Evolutionary conservation across 441 rosid species (phyloP), one percentile per base, ranked within the genome.

Genomic region (Erodium moschatum): DNA sequence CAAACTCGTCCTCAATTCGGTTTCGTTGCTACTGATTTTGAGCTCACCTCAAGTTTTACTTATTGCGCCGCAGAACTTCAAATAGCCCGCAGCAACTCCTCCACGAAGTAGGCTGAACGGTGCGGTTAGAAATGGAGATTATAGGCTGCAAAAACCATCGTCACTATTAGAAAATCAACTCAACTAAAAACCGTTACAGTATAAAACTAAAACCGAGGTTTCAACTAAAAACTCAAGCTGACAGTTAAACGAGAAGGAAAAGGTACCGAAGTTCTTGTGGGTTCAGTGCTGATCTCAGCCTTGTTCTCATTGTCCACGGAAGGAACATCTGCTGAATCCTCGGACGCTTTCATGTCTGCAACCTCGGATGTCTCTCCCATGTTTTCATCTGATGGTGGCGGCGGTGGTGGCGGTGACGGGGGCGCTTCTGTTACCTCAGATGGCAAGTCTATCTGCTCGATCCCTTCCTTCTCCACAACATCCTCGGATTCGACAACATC

Each of bases 81-180:
- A 87, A 73, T 67, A 87, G 83, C 69, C 96, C 97, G 27, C 97
- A 91, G 74, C 97, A 91, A 74, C 81, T 84, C 75, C 68, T 86
- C 93, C 96, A 91, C 0, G 89, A 84, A 64, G 89, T 75, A 67
- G 78, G 85, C 38, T 74, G 78, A 48, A 13, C 8, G 6, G 69
- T 21, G 15, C 76, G 82, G 31, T 42, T 79, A 46, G 67, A 62
- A 65, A 68, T 56, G 40, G 87, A 73, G 56, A 76, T 31, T 9
- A 74, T 70, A 46, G 81, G 82, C 89, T 86, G 81, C 54, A n/a
- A n/a, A n/a, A n/a, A n/a, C n/a, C n/a, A n/a, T n/a, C n/a, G n/a
- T n/a, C n/a, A n/a, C n/a, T n/a, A n/a, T n/a, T n/a, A n/a, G n/a
- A n/a, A n/a, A n/a, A n/a, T n/a, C n/a, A n/a, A n/a, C n/a, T n/a